Evolutionary conservation across 1,284 basidiomycete species (phyloP).

Genomic region (Trichosporon sp.): DNA sequence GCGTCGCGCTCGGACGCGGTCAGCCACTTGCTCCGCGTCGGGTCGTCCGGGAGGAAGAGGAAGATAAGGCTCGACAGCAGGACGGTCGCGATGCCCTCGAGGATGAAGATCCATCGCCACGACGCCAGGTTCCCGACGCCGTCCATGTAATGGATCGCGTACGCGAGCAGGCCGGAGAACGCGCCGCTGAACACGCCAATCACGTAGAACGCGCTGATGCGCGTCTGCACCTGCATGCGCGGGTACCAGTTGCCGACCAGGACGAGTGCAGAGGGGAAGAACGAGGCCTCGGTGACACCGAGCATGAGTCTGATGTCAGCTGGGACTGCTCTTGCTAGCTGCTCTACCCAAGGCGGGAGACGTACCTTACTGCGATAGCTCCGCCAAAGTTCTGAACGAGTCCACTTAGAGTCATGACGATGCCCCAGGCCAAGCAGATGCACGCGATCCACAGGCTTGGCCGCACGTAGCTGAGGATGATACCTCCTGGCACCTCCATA

Average conservation of each 20-base stretch:
- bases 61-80: conserved; percentile 17
- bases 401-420: conserved; percentile 59
- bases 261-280: conserved; percentile 30
- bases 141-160: conserved; percentile 34
- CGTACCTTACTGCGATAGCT: conserved; percentile 10
- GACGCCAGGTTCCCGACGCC: conserved; percentile 45
- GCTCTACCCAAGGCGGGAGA: background rate
- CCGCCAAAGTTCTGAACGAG: conserved; percentile 53
- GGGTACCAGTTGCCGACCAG: conserved; percentile 52
- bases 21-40: conserved; percentile 23
- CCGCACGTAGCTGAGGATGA: conserved; percentile 21
- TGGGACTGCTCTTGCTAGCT: background rate
- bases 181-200: conserved; percentile 38
- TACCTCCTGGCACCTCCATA: conserved; percentile 19
- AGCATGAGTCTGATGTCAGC: conserved; percentile 9
- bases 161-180: conserved; percentile 42
- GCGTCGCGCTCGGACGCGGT: conserved; percentile 17
- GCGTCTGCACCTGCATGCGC: conserved; percentile 45
- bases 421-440: conserved; percentile 50
- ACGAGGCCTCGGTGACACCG: conserved; percentile 20
- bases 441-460: conserved; percentile 48
- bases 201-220: conserved; percentile 56
- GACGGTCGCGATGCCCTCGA: conserved; percentile 24
- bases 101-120: conserved; percentile 51
- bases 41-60: conserved; percentile 23